Evolutionary conservation across 495 filamentous ascomycete species (phyloP), one percentile per base, ranked within the genome.

Genomic region (Tuber magnatum): DNA sequence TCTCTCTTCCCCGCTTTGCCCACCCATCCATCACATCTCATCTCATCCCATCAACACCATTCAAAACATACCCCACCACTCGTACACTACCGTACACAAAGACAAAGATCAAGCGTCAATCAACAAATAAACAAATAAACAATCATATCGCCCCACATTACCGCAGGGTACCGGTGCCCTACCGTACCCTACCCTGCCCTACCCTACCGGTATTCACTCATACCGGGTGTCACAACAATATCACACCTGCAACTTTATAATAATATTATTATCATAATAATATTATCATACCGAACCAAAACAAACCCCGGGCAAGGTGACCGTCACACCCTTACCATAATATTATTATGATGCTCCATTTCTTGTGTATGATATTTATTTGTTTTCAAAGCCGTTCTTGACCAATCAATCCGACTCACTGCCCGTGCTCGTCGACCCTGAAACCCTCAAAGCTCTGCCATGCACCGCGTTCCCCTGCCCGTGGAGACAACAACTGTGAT

Each of bases 111-210:
- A 35, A 65, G 18, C 28, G 56, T 65, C 56, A 65, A 65, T 65
- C n/a, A 56, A 56, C 48, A 56, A 46, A 46, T 46, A 56, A 56
- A 56, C 51, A 56, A 56, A 56, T 56, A 56, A 65, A 65, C 56
- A 35, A 65, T n/a, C 3, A 32, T 61, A 9, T 12, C 42, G 6
- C 1, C 14, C 43, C 5, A 4, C 18, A 14, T 46, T 40, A 40
- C 39, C 7, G 39, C 7, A 40, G 39, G 39, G 39, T 7, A 40
- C 39, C 39, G 39, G 3, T 40, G 39, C 39, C 39, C 7, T 7
- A 40, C 39, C 39, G 39, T 7, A 40, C n/a, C n/a, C n/a, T n/a
- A n/a, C n/a, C n/a, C n/a, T 40, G 39, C 39, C 39, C 7, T 7
- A 40, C 39, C 39, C 3, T 7, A 40, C 39, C 39, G 39, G 39